A percentile compares a stretch with the other conserved stretches of the same genome.
Conservation (phyloP, 2,329 filamentous ascomycete genomes). For the Colletotrichum sublineola region DNA sequence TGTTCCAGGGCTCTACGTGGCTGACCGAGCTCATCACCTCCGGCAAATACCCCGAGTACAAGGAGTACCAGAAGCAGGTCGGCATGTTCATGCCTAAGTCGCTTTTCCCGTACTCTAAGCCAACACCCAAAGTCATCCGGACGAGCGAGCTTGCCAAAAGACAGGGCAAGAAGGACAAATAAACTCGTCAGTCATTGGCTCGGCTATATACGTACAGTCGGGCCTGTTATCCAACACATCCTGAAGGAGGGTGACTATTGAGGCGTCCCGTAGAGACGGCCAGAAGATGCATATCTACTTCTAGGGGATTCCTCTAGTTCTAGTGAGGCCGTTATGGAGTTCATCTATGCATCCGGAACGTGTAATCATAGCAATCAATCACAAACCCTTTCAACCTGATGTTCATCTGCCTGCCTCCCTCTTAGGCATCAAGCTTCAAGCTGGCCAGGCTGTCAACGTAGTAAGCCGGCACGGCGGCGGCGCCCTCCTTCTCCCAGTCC, state of each 20-base stretch:
- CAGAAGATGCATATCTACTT: conserved; percentile 28
- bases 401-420: conserved; percentile 14
- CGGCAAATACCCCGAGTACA: conserved; percentile 90
- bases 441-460: conserved; percentile 91
- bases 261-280: conserved; percentile 6
- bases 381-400: background rate
- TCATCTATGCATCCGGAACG: conserved; percentile 14
- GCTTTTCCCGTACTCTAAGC: conserved; percentile 58
- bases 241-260: no score
- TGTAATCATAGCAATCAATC: conserved; percentile 22
- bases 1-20: conserved; percentile 92
- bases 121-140: conserved; percentile 61
- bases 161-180: conserved; percentile 56
- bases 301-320: conserved; percentile 23
- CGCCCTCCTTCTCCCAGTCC: conserved; percentile 80
- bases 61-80: conserved; percentile 84
- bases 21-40: conserved; percentile 87
- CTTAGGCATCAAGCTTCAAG: conserved; percentile 56
- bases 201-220: background rate
- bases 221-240: background rate
- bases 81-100: conserved; percentile 83
- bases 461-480: conserved; percentile 79
- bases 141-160: conserved; percentile 65
- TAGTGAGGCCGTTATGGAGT: conserved; percentile 21
- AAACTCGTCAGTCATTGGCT: background rate